These are phyloP conservation scores for Lizonia empirigonia DNA, from an alignment of 2,329 filamentous ascomycete genomes.

Conservation along the genomic window DNA sequence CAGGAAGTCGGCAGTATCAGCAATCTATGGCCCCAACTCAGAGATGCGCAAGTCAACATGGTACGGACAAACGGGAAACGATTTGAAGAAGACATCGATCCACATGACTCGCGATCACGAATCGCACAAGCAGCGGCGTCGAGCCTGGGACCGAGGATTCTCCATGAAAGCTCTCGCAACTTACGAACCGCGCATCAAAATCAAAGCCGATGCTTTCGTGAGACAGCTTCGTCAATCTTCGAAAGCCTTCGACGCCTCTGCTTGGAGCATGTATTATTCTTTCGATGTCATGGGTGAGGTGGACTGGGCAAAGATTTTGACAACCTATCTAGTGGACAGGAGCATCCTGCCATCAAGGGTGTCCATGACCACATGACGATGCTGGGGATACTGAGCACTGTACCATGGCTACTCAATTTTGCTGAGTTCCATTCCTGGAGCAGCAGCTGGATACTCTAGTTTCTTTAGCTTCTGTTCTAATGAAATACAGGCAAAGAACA, in stretches of 20 bases:
- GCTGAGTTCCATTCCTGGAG: conserved; percentile 38
- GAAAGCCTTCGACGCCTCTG: conserved; percentile 29
- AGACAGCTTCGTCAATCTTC: conserved; percentile 19
- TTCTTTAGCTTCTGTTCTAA: conserved; percentile 41
- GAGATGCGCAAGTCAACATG: conserved; percentile 35
- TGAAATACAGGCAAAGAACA: conserved; percentile 41
- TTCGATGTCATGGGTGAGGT: conserved; percentile 41
- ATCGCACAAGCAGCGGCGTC: conserved; percentile 26
- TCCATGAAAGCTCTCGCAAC: conserved; percentile 34
- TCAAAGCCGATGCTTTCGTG: conserved; percentile 29
- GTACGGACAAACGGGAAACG: conserved; percentile 32
- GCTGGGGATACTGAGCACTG: conserved; percentile 39
- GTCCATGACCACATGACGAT: conserved; percentile 46
- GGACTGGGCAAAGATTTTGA: conserved; percentile 36
- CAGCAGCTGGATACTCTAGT: conserved; percentile 30
- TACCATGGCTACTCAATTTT: conserved; percentile 49
- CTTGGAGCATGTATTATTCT: conserved; percentile 36
- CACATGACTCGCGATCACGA: conserved; percentile 32
- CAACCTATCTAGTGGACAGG: conserved; percentile 29
- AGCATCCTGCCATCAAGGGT: conserved; percentile 41
- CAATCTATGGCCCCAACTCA: conserved; percentile 31
- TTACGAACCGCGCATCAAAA: conserved; percentile 35
- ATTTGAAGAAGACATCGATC: conserved; percentile 28
- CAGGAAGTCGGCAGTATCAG: conserved; percentile 24
- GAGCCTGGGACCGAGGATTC: conserved; percentile 38